phyloP scores from a whole-genome alignment of 306 rosid species.

The Astragalus membranaceus region DNA sequence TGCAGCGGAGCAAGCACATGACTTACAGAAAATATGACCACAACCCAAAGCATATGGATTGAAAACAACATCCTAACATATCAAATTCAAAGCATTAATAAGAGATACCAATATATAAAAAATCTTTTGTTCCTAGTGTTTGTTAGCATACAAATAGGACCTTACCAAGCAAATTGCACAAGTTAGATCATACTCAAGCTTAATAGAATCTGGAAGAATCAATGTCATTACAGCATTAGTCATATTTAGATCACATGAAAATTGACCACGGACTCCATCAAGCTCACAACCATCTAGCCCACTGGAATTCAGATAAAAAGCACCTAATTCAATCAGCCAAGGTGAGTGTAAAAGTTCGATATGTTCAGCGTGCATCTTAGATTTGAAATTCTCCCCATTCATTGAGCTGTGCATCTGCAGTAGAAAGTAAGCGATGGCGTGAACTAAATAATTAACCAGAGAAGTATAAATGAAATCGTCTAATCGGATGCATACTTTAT shows the following conservation, averaged over 20 bases:
- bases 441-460: not conserved
- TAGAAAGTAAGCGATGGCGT: constrained; percentile 3
- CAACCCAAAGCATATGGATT: constrained; percentile 84
- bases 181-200: constrained; percentile 62
- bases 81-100: constrained; percentile 7
- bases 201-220: constrained; percentile 62
- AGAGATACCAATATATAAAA: constrained; percentile 4
- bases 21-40: constrained; percentile 88
- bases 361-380: constrained; percentile 66
- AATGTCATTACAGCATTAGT: constrained; percentile 47
- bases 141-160: constrained; percentile 7
- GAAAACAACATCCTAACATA: constrained; percentile 60
- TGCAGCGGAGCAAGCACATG: constrained; percentile 90
- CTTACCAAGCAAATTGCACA: constrained; percentile 94
- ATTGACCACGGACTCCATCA: constrained; percentile 44
- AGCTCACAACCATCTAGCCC: constrained; percentile 37
- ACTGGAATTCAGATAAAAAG: constrained; percentile 64
- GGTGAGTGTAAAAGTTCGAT: constrained; percentile 86
- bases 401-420: constrained; percentile 65
- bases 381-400: constrained; percentile 67
- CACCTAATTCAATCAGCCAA: constrained; percentile 89
- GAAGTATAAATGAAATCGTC: constrained; percentile 8
- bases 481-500: constrained; percentile 50
- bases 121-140: not conserved
- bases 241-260: constrained; percentile 45